phyloP scores from a whole-genome alignment of 2,329 filamentous ascomycete species.

The Diaporthe capsici region DNA sequence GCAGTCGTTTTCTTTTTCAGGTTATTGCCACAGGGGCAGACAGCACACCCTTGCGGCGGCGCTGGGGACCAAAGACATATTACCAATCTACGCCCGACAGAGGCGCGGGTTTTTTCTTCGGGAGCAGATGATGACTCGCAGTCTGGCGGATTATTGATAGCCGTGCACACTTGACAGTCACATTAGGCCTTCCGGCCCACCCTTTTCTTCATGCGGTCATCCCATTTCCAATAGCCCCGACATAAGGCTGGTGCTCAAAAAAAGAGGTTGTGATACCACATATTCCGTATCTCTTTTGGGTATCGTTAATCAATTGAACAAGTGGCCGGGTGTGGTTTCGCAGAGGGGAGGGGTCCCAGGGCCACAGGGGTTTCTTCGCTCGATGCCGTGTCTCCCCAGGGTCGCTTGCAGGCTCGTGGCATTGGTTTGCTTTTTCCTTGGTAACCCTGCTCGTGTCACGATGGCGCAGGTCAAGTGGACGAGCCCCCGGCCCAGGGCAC shows the following conservation, averaged over 20 bases:
- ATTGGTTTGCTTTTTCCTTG: constrained; percentile 37
- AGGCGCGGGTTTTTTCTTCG: background rate
- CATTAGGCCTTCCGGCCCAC: background rate
- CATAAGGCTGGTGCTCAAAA: constrained; percentile 25
- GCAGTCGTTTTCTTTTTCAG: constrained; percentile 1
- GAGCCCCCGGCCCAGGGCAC: background rate
- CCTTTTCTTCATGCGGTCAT: constrained; percentile 1
- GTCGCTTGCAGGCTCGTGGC: constrained; percentile 41
- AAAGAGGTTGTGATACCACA: constrained; percentile 4
- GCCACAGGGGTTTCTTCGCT: constrained; percentile 16
- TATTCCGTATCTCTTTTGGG: background rate
- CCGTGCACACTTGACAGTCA: background rate
- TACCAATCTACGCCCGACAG: constrained; percentile 21
- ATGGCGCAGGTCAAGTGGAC: constrained; percentile 42
- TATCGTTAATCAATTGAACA: constrained; percentile 6
- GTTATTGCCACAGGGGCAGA: background rate
- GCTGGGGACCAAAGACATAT: background rate
- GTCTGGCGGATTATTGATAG: background rate
- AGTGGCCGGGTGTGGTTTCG: background rate
- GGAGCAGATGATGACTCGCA: background rate
- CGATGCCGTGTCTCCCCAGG: constrained; percentile 36
- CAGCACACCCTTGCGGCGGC: background rate
- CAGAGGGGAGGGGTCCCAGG: background rate
- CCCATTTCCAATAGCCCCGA: constrained; percentile 25
- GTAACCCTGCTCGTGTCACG: constrained; percentile 39